A percentile compares a stretch with the other conserved stretches of the same genome.
These are phyloP conservation scores for Cudoniella acicularis DNA, from an alignment of 495 filamentous ascomycete genomes.

Conservation along the genomic window DNA sequence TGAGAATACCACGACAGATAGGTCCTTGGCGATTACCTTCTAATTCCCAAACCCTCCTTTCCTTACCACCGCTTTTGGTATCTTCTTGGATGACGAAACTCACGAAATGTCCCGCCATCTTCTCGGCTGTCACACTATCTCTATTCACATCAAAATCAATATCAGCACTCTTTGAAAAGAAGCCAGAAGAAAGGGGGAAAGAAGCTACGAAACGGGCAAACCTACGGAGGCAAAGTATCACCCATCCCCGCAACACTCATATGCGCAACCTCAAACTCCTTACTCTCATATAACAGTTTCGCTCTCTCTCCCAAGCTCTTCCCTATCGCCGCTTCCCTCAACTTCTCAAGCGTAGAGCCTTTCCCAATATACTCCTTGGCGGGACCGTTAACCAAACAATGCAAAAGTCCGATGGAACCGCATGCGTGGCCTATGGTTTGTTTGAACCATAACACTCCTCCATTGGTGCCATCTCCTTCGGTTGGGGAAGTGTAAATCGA, in stretches of 20 bases:
- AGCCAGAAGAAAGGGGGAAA: too few species aligned
- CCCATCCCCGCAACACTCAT: slow-evolving; percentile 61
- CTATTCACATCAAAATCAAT: too few species aligned
- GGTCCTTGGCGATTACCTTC: slow-evolving; percentile 73
- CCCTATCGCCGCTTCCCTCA: slow-evolving; percentile 43
- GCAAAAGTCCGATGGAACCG: slow-evolving; percentile 75
- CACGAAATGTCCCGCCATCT: slow-evolving; percentile 65
- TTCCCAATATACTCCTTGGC: slow-evolving; percentile 39
- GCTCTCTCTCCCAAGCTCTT: slow-evolving; percentile 55
- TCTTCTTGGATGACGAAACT: slow-evolving; percentile 78
- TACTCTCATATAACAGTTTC: slow-evolving; percentile 65
- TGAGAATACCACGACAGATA: slow-evolving; percentile 61
- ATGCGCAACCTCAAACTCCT: slow-evolving; percentile 67
- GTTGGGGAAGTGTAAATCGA: slow-evolving; percentile 28
- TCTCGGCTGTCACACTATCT: slow-evolving; percentile 38
- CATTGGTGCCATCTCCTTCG: slow-evolving; percentile 22
- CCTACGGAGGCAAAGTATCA: slow-evolving; percentile 61
- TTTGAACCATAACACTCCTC: slow-evolving; percentile 78
- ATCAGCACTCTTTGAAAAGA: too few species aligned
- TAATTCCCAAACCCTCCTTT: slow-evolving; percentile 75
- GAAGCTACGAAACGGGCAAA: too few species aligned
- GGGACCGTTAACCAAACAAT: slow-evolving; percentile 64
- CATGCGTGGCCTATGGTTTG: slow-evolving; percentile 86
- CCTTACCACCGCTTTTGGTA: too few species aligned
- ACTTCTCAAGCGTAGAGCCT: slow-evolving; percentile 42